Percentiles rank a stretch among this genome's conserved stretches.
phyloP scores from a whole-genome alignment of 2,329 filamentous ascomycete genomes.

The Chaetomiaceae sp. region DNA sequence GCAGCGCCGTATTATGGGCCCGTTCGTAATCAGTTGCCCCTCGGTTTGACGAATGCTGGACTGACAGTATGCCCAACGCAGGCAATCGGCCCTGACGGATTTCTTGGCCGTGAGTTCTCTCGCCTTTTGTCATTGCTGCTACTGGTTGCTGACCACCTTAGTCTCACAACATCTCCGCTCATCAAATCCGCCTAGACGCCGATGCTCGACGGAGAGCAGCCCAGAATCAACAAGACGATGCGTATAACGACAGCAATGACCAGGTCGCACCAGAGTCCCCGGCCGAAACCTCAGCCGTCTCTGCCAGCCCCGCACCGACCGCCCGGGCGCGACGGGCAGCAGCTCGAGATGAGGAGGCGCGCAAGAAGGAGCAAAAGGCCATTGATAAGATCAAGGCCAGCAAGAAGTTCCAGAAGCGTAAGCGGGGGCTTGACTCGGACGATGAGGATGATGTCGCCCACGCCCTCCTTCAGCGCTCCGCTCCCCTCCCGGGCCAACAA shows the following conservation, averaged over 20 bases:
- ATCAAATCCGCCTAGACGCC: conserved; percentile 49
- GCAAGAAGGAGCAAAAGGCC: conserved; percentile 50
- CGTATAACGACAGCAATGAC: conserved; percentile 26
- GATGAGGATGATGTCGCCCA: conserved; percentile 49
- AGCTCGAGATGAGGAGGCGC: conserved; percentile 42
- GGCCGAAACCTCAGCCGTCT: conserved; percentile 10
- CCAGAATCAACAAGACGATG: conserved; percentile 23
- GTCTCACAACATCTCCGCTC: conserved; percentile 68
- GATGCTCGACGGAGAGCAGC: conserved; percentile 44
- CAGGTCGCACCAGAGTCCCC: conserved; percentile 22
- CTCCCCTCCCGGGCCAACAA: conserved; percentile 74
- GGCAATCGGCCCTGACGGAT: conserved; percentile 50
- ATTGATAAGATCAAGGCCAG: conserved; percentile 59
- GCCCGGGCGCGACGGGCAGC: conserved; percentile 24
- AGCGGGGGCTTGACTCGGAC: conserved; percentile 38
- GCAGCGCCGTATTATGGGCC: conserved; percentile 31
- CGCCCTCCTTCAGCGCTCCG: conserved; percentile 44
- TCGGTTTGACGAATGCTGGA: not conserved
- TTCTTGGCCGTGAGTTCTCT: conserved; percentile 43
- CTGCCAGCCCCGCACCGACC: conserved; percentile 6
- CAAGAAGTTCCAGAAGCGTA: conserved; percentile 54
- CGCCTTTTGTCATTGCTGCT: not conserved
- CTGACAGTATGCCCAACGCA: conserved; percentile 15
- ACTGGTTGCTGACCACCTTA: conserved; percentile 28
- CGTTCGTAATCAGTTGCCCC: conserved; percentile 25